Conservation (phyloP, 257 asterid species). For the Rubia yunnanensis region DNA sequence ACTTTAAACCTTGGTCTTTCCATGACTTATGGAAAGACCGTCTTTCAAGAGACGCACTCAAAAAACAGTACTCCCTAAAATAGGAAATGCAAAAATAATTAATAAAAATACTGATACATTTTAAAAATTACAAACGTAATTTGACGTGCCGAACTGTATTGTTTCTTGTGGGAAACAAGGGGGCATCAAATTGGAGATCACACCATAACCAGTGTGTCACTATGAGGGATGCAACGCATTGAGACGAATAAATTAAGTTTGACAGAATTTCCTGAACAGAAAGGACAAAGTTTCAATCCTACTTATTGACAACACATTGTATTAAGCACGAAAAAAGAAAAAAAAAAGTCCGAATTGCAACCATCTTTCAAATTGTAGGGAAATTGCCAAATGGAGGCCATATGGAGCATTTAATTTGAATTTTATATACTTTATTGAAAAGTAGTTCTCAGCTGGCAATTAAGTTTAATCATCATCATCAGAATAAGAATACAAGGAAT, state of each 20-base stretch:
- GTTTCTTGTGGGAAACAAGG: not conserved
- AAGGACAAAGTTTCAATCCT: not conserved
- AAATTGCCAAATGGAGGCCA: slow-evolving; percentile 27
- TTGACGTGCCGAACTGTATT: slow-evolving; percentile 5
- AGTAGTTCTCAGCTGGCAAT: not conserved
- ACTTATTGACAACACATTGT: not conserved
- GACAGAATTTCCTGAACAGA: not conserved
- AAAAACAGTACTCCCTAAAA: too few relatives aligned
- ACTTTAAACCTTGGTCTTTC: too few relatives aligned
- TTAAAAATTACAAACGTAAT: not conserved
- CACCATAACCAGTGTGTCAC: not conserved
- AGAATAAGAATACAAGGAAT: not conserved
- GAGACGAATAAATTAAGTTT: not conserved
- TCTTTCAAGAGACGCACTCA: too few relatives aligned
- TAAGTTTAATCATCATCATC: not conserved
- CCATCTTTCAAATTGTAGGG: not conserved
- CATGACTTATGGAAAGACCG: too few relatives aligned
- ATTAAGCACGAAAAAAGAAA: not conserved
- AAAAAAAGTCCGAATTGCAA: not conserved
- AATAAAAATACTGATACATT: slow-evolving; percentile 1
- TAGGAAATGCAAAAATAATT: not conserved
- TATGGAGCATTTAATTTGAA: not conserved
- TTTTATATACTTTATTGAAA: too few relatives aligned
- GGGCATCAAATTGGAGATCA: not conserved
- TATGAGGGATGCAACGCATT: not conserved